Base-by-base conservation (phyloP, 495 filamentous ascomycete genomes). In the Lindgomyces ingoldianus region DNA sequence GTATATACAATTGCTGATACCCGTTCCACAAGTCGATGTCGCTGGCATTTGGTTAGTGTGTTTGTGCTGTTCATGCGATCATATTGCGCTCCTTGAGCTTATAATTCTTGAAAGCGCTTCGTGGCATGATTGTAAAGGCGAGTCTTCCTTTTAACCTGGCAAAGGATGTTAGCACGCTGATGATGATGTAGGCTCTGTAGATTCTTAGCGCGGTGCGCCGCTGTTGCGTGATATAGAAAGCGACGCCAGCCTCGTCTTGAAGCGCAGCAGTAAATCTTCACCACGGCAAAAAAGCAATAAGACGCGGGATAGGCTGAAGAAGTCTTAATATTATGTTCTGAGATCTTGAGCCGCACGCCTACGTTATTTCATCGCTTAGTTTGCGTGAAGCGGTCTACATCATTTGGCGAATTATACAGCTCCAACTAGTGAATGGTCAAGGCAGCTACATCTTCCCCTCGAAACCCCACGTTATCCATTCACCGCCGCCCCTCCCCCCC, bases 41-140 rank as follows among this genome's bases (percentile, higher is more conserved):
- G 52, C 59, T 54, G 26, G 53, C 21, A 22, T 25, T n/a, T 33
- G 10, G 18, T 45, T 63, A 68, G 65, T 54, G 51, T 62, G 58
- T 68, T 68, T 62, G 58, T 58, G 53, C 18, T 53, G 64, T 41
- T 41, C 57, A 65, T 58, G 62, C 44, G 62, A 65, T 44, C 61
- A 53, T 59, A n/a, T 9, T 27, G 18, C 45, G 29, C 50, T 56
- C 8, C 44, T 57, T 49, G 39, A 27, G 21, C 19, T 51, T 54
- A 29, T 62, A 27, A 52, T 65, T 24, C 27, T 33, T 22, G 21
- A 26, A 53, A 29, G 48, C 29, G 27, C 53, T 2, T 42, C 47
- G 62, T 65, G 62, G 62, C 54, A 58, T 65, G 30, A 22, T 59
- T 21, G 60, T 57, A 49, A 57, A 41, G 12, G 29, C 49, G 1